Conservation (phyloP, 148 eudicot genomes). For the Dianthus caryophyllus region DNA sequence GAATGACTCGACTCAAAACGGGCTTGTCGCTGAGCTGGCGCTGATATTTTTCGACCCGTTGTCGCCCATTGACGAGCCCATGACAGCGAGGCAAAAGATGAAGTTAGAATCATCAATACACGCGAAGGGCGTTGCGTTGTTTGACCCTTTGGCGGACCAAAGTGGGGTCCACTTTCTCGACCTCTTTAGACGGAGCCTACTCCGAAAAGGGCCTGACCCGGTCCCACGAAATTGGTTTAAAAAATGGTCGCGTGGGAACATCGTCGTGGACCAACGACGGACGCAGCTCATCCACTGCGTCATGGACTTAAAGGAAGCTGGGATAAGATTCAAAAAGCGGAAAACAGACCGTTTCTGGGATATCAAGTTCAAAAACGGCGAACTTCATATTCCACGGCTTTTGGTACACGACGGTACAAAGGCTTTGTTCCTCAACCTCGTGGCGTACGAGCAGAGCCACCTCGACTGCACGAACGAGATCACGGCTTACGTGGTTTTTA, state of each 20-base stretch:
- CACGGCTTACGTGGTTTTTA: constrained; percentile 83
- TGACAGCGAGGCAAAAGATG: constrained; percentile 46
- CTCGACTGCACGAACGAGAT: constrained; percentile 69
- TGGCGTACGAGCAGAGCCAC: constrained; percentile 84
- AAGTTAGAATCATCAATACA: constrained; percentile 43
- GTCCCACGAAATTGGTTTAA: constrained; percentile 58
- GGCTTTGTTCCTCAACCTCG: constrained; percentile 79
- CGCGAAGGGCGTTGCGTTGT: constrained; percentile 14
- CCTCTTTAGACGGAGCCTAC: constrained; percentile 66
- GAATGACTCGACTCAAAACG: constrained; percentile 38
- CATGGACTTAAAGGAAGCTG: constrained; percentile 65
- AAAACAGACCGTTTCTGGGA: constrained; percentile 91
- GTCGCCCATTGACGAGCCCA: constrained; percentile 78
- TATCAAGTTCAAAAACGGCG: constrained; percentile 64
- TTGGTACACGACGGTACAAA: constrained; percentile 89
- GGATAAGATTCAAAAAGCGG: constrained; percentile 57
- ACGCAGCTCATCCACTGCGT: constrained; percentile 76
- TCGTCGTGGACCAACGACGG: constrained; percentile 63
- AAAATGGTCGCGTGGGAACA: constrained; percentile 46
- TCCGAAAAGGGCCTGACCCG: constrained; percentile 51
- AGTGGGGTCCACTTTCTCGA: constrained; percentile 71
- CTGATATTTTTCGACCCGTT: constrained; percentile 81
- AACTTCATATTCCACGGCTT: constrained; percentile 59
- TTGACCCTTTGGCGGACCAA: constrained; percentile 67
- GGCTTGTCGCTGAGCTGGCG: constrained; percentile 56